These are phyloP conservation scores for Metrosideros polymorpha DNA, from an alignment of 441 rosid genomes.

Conservation along the genomic window DNA sequence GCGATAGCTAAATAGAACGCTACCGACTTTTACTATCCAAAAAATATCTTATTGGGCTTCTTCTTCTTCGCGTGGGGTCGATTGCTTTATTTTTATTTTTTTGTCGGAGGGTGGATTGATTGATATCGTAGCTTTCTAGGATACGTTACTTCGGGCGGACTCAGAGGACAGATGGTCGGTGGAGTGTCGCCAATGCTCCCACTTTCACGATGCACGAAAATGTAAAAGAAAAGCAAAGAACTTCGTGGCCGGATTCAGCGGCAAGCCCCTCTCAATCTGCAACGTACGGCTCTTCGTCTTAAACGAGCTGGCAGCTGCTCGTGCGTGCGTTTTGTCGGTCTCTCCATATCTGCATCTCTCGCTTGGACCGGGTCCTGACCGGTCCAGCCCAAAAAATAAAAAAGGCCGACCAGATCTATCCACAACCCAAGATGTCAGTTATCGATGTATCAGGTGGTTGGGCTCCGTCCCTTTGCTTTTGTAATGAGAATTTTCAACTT, in stretches of 20 bases:
- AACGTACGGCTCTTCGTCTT: not conserved
- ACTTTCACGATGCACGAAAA: not conserved
- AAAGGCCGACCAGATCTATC: not conserved
- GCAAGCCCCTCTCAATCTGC: not conserved
- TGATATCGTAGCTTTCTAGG: not conserved
- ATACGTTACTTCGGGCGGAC: not conserved
- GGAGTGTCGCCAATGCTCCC: not conserved
- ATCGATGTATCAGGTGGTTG: not conserved
- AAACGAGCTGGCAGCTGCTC: not conserved
- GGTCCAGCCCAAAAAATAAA: not conserved
- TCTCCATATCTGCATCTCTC: not conserved
- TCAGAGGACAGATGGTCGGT: constrained; percentile 23
- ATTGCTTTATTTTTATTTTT: too few relatives aligned
- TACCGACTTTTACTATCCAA: not conserved
- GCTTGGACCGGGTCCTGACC: not conserved
- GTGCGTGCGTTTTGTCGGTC: not conserved
- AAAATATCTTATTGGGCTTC: not conserved
- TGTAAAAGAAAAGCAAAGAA: not conserved
- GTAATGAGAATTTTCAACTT: not conserved
- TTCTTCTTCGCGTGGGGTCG: too few relatives aligned
- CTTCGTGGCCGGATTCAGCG: not conserved
- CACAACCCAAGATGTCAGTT: not conserved
- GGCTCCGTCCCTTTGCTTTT: too few relatives aligned
- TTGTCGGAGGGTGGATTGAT: not conserved
- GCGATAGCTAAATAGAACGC: not conserved